Evolutionary conservation across 129 eudicot species (phyloP), one percentile per base, ranked within the genome.

Genomic region (Heracleum sosnowskyi): DNA sequence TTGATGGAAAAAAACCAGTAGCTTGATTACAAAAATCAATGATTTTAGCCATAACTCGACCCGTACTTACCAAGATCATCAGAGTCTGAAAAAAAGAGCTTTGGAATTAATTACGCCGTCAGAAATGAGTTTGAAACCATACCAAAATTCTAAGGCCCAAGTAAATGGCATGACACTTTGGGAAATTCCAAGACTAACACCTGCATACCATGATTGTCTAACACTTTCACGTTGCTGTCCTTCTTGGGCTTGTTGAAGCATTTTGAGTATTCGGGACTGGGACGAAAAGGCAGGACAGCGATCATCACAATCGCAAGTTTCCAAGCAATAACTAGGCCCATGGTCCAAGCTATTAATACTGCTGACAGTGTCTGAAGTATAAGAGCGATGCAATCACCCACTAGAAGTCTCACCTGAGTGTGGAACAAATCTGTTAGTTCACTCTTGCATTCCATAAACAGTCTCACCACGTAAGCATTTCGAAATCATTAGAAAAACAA

Each of bases 101-200:
- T 86, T 88, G 2, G 93, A 78, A n/a, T 80, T 86, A n/a, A 93
- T 76, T 18, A 76, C 75, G 33, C 96, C 98, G 1, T 77, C 84
- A 10, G 87, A 81, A 11, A 91, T 80, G 41, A 91, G 87, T 57
- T 80, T 86, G 18, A 90, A 97, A 29, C 98, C 98, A 44, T 93
- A 93, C 98, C 98, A 94, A 79, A 86, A 94, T 79, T 83, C 88
- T 5, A 93, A 73, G 35, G 98, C 93, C 91, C 89, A 89, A 18
- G 84, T 84, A 28, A 82, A 86, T 24, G 85, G 57, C 80, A 82
- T 78, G 44, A 93, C 81, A 82, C 93, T 81, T 37, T 93, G 91
- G 46, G 98, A 93, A 11, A 88, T 83, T 34, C 88, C 96, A 0
- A 91, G 90, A 69, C 87, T 93, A 7, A 93, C 49, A 41, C 98